Conservation (phyloP, 2,329 filamentous ascomycete genomes). For the Aspergillus unguis region DNA sequence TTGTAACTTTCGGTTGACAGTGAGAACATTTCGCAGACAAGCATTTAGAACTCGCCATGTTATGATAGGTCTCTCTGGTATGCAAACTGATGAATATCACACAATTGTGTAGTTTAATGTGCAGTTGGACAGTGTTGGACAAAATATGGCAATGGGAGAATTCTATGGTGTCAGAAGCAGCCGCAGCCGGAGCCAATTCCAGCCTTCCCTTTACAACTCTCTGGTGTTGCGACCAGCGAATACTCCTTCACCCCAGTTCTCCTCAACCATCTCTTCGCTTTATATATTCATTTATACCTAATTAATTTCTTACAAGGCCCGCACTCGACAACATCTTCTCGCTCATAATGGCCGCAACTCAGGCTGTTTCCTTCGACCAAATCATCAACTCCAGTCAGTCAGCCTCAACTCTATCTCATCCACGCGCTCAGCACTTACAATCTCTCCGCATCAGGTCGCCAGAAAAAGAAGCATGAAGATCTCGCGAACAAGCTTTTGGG, state of each 20-base stretch:
- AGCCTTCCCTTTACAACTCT: conserved; percentile 7
- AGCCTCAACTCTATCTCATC: conserved; percentile 6
- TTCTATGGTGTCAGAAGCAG: neutral
- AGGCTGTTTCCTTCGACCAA: conserved; percentile 48
- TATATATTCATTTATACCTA: neutral
- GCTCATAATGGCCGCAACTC: conserved; percentile 35
- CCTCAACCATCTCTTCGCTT: neutral
- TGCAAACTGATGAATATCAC: neutral
- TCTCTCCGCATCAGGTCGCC: conserved; percentile 41
- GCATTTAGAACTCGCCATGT: neutral
- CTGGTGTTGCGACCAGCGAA: neutral
- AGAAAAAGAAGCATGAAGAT: conserved; percentile 54
- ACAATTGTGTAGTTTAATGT: conserved; percentile 1
- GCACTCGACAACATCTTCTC: neutral
- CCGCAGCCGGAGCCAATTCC: conserved; percentile 4
- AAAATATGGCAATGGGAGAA: neutral
- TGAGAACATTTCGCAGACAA: neutral
- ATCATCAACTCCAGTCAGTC: conserved; percentile 51
- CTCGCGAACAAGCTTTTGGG: conserved; percentile 60
- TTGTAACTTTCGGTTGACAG: neutral
- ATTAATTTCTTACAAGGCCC: neutral
- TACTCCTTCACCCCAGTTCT: neutral
- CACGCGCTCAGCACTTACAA: conserved; percentile 1
- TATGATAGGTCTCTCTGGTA: too few relatives aligned
- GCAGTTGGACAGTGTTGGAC: conserved; percentile 13